A percentile compares a stretch with the other conserved stretches of the same genome.
Evolutionary conservation across 768 basidiomycete species (phyloP).

Genomic region (Naganishia onofrii): DNA sequence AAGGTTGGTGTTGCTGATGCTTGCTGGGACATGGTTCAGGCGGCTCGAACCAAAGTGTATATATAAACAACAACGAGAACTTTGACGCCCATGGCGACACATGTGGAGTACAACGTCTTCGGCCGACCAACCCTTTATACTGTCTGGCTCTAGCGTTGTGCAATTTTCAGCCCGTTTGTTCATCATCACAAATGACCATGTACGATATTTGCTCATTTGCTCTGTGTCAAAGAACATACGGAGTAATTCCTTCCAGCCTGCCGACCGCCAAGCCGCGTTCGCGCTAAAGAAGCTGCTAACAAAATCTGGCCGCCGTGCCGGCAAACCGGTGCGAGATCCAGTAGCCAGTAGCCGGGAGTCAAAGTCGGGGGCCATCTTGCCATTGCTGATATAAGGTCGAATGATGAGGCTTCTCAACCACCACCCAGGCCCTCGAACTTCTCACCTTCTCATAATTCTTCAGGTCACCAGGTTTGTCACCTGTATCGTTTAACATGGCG

Average conservation of each 20-base stretch:
- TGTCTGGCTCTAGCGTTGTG: not conserved
- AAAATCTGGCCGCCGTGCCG: not conserved
- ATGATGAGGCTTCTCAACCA: no score
- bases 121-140: not conserved
- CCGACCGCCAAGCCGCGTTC: not conserved
- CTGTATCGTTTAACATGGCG: no score
- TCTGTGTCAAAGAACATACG: not conserved
- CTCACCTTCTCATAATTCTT: no score
- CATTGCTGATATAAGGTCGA: no score
- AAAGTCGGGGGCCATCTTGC: not conserved
- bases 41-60: not conserved
- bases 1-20: constrained; percentile 9
- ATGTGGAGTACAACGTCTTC: not conserved
- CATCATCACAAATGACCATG: not conserved
- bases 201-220: not conserved
- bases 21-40: constrained; percentile 1
- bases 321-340: not conserved
- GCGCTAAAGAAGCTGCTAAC: no score
- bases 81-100: not conserved
- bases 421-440: no score
- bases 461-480: no score
- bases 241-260: not conserved
- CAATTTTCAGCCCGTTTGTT: not conserved
- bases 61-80: not conserved
- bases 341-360: not conserved